A percentile compares a stretch with the other conserved stretches of the same genome.
phyloP scores from a whole-genome alignment of 2,329 filamentous ascomycete species.

The Epichloe bromicola region DNA sequence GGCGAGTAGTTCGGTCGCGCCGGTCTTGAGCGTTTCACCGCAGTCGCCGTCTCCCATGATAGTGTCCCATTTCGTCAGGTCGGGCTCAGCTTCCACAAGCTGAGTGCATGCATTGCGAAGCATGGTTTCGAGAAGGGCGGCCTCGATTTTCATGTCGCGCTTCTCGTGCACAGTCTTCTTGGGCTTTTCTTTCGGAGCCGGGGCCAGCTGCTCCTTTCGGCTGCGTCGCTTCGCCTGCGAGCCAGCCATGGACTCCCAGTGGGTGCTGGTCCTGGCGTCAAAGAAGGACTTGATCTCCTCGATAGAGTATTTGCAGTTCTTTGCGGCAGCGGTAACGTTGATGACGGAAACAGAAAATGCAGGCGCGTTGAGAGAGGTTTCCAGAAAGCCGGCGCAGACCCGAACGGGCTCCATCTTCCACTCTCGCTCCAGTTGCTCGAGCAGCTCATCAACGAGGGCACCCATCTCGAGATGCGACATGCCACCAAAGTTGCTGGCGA shows the following conservation, averaged over 20 bases:
- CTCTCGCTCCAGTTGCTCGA: slow-evolving; percentile 32
- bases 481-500: slow-evolving; percentile 48
- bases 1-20: slow-evolving; percentile 35
- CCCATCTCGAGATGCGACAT: slow-evolving; percentile 44
- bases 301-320: slow-evolving; percentile 30
- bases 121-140: slow-evolving; percentile 37
- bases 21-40: slow-evolving; percentile 46
- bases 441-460: slow-evolving; percentile 39
- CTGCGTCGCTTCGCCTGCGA: slow-evolving; percentile 24
- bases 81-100: slow-evolving; percentile 45
- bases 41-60: slow-evolving; percentile 55
- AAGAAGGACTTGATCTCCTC: slow-evolving; percentile 48
- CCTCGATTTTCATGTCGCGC: slow-evolving; percentile 37
- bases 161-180: slow-evolving; percentile 25
- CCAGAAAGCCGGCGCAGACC: slow-evolving; percentile 49
- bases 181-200: slow-evolving; percentile 19
- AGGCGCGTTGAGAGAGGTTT: slow-evolving; percentile 60
- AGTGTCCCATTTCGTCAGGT: slow-evolving; percentile 50
- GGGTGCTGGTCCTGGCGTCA: slow-evolving; percentile 48
- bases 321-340: slow-evolving; percentile 38
- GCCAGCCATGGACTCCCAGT: slow-evolving; percentile 39
- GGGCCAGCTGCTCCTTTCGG: slow-evolving; percentile 31
- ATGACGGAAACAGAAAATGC: slow-evolving; percentile 57
- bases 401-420: slow-evolving; percentile 40
- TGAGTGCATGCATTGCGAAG: slow-evolving; percentile 40